Evolutionary conservation across 2,329 filamentous ascomycete genomes (phyloP).

Genomic region (Hymenoscyphus infarciens): DNA sequence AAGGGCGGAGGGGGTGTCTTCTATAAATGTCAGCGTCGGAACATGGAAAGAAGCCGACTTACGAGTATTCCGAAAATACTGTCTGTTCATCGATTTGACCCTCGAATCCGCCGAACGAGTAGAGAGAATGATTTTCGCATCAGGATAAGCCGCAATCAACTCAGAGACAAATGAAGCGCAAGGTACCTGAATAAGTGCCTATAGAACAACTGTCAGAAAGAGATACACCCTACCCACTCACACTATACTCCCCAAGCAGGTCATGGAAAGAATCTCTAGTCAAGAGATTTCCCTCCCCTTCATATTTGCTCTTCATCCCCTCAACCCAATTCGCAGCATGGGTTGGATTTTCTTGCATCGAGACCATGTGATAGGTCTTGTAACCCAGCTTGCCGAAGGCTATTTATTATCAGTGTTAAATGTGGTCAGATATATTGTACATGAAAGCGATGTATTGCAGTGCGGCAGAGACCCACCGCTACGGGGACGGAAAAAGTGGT

Average conservation of each 20-base stretch:
- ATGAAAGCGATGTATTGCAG: background rate
- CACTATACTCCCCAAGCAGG: conserved; percentile 2
- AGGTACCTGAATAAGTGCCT: conserved; percentile 10
- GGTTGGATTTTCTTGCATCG: background rate
- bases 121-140: conserved; percentile 16
- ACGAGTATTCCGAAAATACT: background rate
- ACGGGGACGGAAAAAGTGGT: no score
- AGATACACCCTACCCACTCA: background rate
- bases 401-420: background rate
- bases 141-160: conserved; percentile 16
- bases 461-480: conserved; percentile 1
- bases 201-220: background rate
- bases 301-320: background rate
- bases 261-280: conserved; percentile 1
- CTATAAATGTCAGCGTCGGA: no score
- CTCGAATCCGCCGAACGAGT: background rate
- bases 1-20: no score
- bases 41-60: no score
- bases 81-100: background rate
- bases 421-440: background rate
- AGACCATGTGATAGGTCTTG: background rate
- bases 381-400: background rate
- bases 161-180: conserved; percentile 30
- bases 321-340: background rate
- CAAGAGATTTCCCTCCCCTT: background rate